Base-by-base conservation (phyloP, 495 filamentous ascomycete species). In the Zalerion maritima region DNA sequence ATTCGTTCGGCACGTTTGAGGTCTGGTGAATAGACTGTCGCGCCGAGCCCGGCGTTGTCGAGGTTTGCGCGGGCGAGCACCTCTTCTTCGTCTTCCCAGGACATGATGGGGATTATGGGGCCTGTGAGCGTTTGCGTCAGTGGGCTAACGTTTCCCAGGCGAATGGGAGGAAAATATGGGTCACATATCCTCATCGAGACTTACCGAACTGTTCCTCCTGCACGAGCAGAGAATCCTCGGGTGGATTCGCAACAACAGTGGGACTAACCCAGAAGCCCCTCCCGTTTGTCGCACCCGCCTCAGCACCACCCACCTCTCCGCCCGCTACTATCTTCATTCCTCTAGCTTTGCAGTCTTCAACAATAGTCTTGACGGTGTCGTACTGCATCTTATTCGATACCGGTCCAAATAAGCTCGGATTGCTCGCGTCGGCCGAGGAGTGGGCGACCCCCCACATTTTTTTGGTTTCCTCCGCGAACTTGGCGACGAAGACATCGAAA, bases 341-440 rank as follows among this genome's bases (percentile, higher is more conserved):
- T 2, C 60, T 57, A 29, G 45, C 47, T 40, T 54, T 45, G 33
- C 57, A 62, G 18, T 59, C 53, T 14, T 45, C 47, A 11, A 69
- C 40, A 13, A 69, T 48, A 3, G 48, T 37, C 37, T 64, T 58
- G 26, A 72, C 64, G 14, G 60, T 62, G 2, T 67, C 57, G 29
- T 55, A 75, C 42, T 77, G 71, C 48, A 64, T 54, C 30, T 46
- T 38, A 41, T 80, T 81, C 35, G 73, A 69, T 12, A 80, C 52
- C 1, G 73, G 73, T 0, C 64, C 61, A 25, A 71, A 54, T 25
- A 67, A 43, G 18, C 52, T 50, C 22, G 55, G 57, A 5, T 47
- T 28, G 2, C 53, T 39, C n/a, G 44, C 47, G 20, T 64, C 57
- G n/a, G n/a, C n/a, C n/a, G n/a, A n/a, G n/a, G n/a, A n/a, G n/a